Evolutionary conservation across 352 stramenopile genomes (phyloP), one percentile per base, ranked within the genome.

Genomic region (Phytophthora colocasiae): DNA sequence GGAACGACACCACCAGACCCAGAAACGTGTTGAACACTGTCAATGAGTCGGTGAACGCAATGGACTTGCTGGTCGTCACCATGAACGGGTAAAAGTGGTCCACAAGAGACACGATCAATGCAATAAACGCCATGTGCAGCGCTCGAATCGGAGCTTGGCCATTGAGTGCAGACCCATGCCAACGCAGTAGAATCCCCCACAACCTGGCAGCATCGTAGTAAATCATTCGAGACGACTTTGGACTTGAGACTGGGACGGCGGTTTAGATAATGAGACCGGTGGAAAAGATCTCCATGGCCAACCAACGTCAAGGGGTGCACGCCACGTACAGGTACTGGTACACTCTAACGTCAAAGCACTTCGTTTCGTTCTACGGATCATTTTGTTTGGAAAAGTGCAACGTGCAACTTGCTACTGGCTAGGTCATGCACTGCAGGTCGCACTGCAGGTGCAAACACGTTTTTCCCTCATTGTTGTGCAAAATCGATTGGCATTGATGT

Each of bases 11-110:
- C 19, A 78, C 87, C 58, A 93, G 80, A 4, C 82, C 85, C 9
- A 93, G 67, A 46, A 93, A 93, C 46, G 82, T 90, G 74, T 93
- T 93, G 71, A 93, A 91, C 12, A 93, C 85, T 38, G 82, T 89
- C 39, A 93, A 66, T 34, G 85, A 90, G 68, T 91, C 81, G 0
- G 85, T 79, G 50, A 91, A 93, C 24, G 85, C 85, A 12, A 80
- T 87, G 44, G 82, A 91, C 24, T 86, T 78, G 24, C 75, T 72
- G 17, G 85, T 90, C 6, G 73, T 55, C 47, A 85, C 75, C 17
- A 91, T 77, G 43, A 93, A 90, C 41, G 63, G 63, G 68, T 91
- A 66, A 24, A 75, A 69, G 27, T 83, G 50, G 64, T 93, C 88
- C 19, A 57, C 56, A 1, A 74, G 24, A 0, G 82, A 74, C 22